phyloP scores from a whole-genome alignment of 768 basidiomycete genomes.

The Mycena kentingensis region DNA sequence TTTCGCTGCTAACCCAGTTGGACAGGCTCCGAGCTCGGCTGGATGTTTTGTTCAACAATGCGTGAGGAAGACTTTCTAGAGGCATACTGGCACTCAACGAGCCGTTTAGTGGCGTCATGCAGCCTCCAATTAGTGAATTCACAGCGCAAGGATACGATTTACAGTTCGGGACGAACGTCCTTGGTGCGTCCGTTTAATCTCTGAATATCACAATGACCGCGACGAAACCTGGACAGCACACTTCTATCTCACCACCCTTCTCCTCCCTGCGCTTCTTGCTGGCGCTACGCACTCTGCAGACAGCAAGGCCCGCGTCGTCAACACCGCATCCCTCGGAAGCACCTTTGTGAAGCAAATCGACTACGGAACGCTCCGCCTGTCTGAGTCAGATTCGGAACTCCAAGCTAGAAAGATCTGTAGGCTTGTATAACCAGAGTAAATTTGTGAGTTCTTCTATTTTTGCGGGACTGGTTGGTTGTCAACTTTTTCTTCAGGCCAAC shows the following conservation, averaged over 20 bases:
- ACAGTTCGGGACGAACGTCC: slow-evolving; percentile 36
- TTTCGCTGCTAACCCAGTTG: not conserved
- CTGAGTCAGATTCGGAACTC: slow-evolving; percentile 31
- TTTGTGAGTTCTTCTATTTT: slow-evolving; percentile 27
- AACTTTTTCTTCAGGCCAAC: slow-evolving; percentile 27
- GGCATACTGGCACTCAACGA: not conserved
- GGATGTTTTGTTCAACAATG: slow-evolving; percentile 31
- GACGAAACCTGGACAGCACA: slow-evolving; percentile 14
- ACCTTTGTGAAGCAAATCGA: not conserved
- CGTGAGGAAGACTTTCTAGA: slow-evolving; percentile 8
- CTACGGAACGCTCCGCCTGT: slow-evolving; percentile 25
- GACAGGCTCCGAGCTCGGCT: slow-evolving; percentile 20
- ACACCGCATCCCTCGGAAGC: slow-evolving; percentile 26
- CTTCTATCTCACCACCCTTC: slow-evolving; percentile 27
- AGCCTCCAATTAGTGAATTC: slow-evolving; percentile 23
- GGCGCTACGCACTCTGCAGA: slow-evolving; percentile 28
- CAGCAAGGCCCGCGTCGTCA: slow-evolving; percentile 36
- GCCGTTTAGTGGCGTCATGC: slow-evolving; percentile 26
- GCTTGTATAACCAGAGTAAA: slow-evolving; percentile 34
- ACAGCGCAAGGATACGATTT: slow-evolving; percentile 35
- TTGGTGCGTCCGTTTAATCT: slow-evolving; percentile 13
- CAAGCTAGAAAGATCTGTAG: slow-evolving; percentile 21
- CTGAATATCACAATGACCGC: not conserved
- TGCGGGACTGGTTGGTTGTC: not conserved
- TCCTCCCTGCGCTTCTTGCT: slow-evolving; percentile 27